Percentiles rank a stretch among this genome's conserved stretches.
These are phyloP conservation scores for Aspergillus haitiensis DNA, from an alignment of 495 filamentous ascomycete species.

Conservation along the genomic window DNA sequence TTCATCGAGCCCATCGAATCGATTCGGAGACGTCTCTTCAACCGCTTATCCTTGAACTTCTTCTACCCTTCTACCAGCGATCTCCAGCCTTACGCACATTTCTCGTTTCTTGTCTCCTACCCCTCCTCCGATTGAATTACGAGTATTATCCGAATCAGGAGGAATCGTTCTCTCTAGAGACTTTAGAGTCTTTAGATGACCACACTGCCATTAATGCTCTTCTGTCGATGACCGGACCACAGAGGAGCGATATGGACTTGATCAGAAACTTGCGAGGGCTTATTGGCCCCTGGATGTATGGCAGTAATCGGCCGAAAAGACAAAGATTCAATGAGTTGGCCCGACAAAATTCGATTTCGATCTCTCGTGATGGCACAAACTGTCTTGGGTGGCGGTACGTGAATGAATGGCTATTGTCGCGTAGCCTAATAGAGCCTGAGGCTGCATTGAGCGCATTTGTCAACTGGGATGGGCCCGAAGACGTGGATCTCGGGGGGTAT, in stretches of 20 bases:
- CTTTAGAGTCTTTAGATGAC: slow-evolving; percentile 56
- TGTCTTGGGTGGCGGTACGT: slow-evolving; percentile 70
- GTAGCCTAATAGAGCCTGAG: slow-evolving; percentile 49
- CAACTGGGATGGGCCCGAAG: slow-evolving; percentile 78
- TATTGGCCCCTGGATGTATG: slow-evolving; percentile 81
- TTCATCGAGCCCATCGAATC: slow-evolving; percentile 72
- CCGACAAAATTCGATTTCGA: slow-evolving; percentile 33
- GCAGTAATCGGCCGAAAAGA: slow-evolving; percentile 61
- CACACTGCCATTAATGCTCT: slow-evolving; percentile 64
- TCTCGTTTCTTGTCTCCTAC: slow-evolving; percentile 76
- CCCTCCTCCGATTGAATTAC: slow-evolving; percentile 75
- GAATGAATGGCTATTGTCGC: slow-evolving; percentile 76
- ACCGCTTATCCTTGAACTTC: slow-evolving; percentile 65
- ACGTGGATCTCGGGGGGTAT: slow-evolving; percentile 77
- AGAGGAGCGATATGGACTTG: slow-evolving; percentile 46
- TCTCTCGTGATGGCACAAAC: slow-evolving; percentile 24
- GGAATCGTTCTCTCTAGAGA: slow-evolving; percentile 58
- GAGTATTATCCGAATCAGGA: slow-evolving; percentile 73
- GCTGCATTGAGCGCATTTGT: slow-evolving; percentile 60
- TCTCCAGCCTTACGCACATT: slow-evolving; percentile 67
- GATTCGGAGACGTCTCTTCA: slow-evolving; percentile 78
- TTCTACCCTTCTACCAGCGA: slow-evolving; percentile 72
- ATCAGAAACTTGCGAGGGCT: slow-evolving; percentile 73
- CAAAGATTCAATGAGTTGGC: slow-evolving; percentile 48
- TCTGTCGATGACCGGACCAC: slow-evolving; percentile 60